A percentile compares a stretch with the other conserved stretches of the same genome.
These are phyloP conservation scores for Croton laevigatus DNA, from an alignment of 441 rosid species.

Conservation along the genomic window DNA sequence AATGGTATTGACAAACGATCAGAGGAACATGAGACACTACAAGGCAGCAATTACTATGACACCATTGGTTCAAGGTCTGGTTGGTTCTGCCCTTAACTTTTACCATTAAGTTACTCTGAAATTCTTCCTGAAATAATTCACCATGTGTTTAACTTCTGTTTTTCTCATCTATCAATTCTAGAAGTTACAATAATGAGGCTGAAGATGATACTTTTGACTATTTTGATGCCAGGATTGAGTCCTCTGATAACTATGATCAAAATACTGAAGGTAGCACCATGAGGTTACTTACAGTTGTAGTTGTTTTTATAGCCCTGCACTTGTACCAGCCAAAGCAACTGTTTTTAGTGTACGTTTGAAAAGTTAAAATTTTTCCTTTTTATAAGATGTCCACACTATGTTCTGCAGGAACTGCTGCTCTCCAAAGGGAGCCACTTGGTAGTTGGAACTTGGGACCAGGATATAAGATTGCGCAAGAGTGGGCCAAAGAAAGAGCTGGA, in stretches of 20 bases:
- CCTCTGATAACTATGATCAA: constrained; percentile 33
- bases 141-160: neutral
- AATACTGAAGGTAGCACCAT: constrained; percentile 55
- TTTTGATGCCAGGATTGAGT: constrained; percentile 27
- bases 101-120: constrained; percentile 5
- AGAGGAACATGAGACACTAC: constrained; percentile 31
- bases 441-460: constrained; percentile 72
- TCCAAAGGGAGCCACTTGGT: constrained; percentile 62
- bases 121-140: neutral
- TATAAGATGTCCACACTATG: constrained; percentile 15
- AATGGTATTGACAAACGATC: constrained; percentile 32
- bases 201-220: constrained; percentile 29
- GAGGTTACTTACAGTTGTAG: constrained; percentile 17
- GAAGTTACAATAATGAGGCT: constrained; percentile 32
- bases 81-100: constrained; percentile 6
- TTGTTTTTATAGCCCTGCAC: constrained; percentile 16
- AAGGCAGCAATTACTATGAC: constrained; percentile 26
- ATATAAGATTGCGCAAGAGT: constrained; percentile 59
- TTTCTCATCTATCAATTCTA: constrained; percentile 11
- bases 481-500: constrained; percentile 71
- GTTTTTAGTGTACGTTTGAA: constrained; percentile 14
- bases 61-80: constrained; percentile 36
- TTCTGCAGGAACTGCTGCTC: constrained; percentile 50
- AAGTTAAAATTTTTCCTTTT: constrained; percentile 11
- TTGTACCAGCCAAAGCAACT: constrained; percentile 18